phyloP scores from a whole-genome alignment of 169 alveolate species.

The Plasmodium inui region DNA sequence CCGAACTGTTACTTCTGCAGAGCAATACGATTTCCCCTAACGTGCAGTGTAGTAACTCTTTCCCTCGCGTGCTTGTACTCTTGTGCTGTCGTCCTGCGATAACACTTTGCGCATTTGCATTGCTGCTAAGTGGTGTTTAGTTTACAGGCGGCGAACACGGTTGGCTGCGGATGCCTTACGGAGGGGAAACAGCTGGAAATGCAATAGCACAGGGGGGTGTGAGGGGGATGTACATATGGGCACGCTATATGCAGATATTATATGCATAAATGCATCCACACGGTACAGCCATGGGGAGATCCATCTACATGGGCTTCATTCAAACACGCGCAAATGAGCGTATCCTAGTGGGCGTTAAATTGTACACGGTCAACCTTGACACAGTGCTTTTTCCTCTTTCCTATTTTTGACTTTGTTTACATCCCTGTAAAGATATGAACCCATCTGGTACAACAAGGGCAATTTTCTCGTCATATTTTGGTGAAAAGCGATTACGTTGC shows the following conservation, averaged over 20 bases:
- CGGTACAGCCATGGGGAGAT: background rate
- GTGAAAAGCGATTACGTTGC: background rate
- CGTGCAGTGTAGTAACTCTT: background rate
- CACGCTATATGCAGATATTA: background rate
- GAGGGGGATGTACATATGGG: background rate
- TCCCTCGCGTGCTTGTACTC: background rate
- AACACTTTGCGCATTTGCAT: background rate
- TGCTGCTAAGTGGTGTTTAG: background rate
- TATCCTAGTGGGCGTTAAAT: background rate
- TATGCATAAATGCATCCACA: background rate
- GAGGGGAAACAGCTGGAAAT: background rate
- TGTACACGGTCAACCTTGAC: background rate
- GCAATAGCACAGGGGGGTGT: background rate
- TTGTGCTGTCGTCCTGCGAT: background rate
- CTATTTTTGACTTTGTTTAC: background rate
- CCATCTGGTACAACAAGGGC: background rate
- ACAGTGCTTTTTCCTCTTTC: background rate
- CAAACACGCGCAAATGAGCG: background rate
- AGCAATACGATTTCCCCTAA: background rate
- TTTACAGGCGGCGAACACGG: background rate
- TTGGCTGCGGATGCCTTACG: background rate
- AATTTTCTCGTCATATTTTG: background rate
- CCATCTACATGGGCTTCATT: background rate
- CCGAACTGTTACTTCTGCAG: background rate
- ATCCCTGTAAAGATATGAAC: background rate